Base-by-base conservation (phyloP, 345 rosid genomes). In the Salix udensis region DNA sequence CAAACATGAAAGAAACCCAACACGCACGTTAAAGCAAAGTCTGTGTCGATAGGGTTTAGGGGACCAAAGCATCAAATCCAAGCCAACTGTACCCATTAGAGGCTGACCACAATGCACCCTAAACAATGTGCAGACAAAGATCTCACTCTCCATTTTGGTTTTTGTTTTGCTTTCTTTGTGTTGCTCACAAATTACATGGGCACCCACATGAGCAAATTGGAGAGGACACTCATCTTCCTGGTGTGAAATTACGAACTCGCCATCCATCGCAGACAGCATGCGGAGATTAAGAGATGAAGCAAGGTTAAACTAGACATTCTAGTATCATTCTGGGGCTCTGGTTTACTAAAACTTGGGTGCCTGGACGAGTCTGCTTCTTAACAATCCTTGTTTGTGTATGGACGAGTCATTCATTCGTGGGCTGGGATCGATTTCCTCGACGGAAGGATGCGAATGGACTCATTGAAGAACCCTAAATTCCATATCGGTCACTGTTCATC, bases 1-100 rank as follows among this genome's bases (percentile, higher is more conserved):
- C 75, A 79, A 83, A 79, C 82, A 83, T 83, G 83, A 86, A 86
- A 79, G 83, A 69, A 79, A 83, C 85, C 77, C 86, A 69, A 79
- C 83, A 48, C 65, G 80, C 86, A 86, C 83, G 86, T 77, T 85
- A 80, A 80, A 79, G 79, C 62, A 12, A n/a, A 21, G 26, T 69
- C 71, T 70, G 52, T 2, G 31, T 77, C 18, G 44, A 2, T 18
- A 26, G 76, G 46, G 75, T 50, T 68, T 42, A 4, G 81, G 88
- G 86, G 86, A 83, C 84, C 81, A 81, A 76, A 64, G 68, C 76
- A 73, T 73, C 76, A 73, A 73, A 73, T 73, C 68, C 37, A 40
- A 73, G 2, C 75, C 64, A 72, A 18, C 76, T 62, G 50, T 58
- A 23, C 37, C 42, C 75, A 37, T 72, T 67, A 72, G n/a, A n/a